Conservation (phyloP, 202 grass and related monocot species). For the Eragrostis tef region DNA sequence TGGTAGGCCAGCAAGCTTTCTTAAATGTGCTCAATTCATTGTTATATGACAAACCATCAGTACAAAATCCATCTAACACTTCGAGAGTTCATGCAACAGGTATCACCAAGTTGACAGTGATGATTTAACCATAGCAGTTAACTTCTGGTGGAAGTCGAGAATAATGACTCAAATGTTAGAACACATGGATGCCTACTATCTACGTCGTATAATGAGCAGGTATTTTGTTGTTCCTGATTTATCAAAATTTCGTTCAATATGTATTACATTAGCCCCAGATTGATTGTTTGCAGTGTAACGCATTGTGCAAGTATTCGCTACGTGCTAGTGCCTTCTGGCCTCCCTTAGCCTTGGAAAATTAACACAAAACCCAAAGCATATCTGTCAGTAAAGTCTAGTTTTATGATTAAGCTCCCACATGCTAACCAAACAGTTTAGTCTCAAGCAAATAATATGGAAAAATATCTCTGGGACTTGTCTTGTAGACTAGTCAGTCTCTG, state of each 20-base stretch:
- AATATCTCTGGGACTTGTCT: neutral
- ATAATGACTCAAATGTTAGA: slow-evolving; percentile 83
- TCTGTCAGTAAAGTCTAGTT: neutral
- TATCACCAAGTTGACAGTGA: slow-evolving; percentile 96
- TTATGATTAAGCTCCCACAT: slow-evolving; percentile 2
- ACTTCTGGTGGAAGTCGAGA: slow-evolving; percentile 94
- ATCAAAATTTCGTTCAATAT: slow-evolving; percentile 25
- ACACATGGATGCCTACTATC: slow-evolving; percentile 97
- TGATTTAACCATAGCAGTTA: slow-evolving; percentile 89
- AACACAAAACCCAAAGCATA: neutral
- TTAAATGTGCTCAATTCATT: no score
- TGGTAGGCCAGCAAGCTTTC: no score
- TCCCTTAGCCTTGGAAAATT: neutral
- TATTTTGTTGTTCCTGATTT: slow-evolving; percentile 51
- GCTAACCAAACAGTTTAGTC: neutral
- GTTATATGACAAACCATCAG: slow-evolving; percentile 3
- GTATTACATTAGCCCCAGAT: slow-evolving; percentile 3
- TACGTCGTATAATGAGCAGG: slow-evolving; percentile 84
- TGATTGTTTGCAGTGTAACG: slow-evolving; percentile 9
- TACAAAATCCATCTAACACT: slow-evolving; percentile 21
- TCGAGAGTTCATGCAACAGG: slow-evolving; percentile 64
- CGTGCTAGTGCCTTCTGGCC: neutral
- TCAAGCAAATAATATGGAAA: neutral
- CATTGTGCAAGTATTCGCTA: slow-evolving; percentile 2
- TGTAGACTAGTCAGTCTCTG: neutral